A percentile compares a stretch with the other conserved stretches of the same genome.
Evolutionary conservation across 2,329 filamentous ascomycete species (phyloP).

Genomic region (Fusarium buxicola): DNA sequence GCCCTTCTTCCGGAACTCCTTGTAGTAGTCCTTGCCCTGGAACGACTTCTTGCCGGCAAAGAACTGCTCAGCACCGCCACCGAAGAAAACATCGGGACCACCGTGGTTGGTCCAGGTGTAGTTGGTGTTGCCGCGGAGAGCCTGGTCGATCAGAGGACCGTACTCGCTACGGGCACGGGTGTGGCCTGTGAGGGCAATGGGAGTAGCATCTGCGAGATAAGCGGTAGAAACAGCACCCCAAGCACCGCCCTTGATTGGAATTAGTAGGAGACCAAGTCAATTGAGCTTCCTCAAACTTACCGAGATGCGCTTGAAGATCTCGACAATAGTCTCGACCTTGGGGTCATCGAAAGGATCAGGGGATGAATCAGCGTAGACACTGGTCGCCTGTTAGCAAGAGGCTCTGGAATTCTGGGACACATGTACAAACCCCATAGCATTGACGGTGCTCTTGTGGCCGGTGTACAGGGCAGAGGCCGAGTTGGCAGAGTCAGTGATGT

Average conservation of each 20-base stretch:
- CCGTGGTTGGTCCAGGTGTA: constrained; percentile 82
- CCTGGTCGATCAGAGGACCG: constrained; percentile 79
- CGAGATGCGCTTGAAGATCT: constrained; percentile 78
- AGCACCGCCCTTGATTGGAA: constrained; percentile 56
- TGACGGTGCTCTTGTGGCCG: constrained; percentile 86
- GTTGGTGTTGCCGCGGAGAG: constrained; percentile 80
- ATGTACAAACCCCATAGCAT: constrained; percentile 73
- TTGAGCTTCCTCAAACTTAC: constrained; percentile 53
- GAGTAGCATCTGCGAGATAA: constrained; percentile 83
- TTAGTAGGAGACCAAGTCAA: constrained; percentile 19
- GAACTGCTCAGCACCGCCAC: constrained; percentile 86
- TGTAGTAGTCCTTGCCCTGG: constrained; percentile 81
- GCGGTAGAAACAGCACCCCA: constrained; percentile 83
- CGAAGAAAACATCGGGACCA: constrained; percentile 85
- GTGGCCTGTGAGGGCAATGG: constrained; percentile 79
- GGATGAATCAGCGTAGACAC: constrained; percentile 82
- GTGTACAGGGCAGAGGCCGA: constrained; percentile 84
- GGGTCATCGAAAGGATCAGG: constrained; percentile 81
- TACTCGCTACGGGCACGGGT: constrained; percentile 77
- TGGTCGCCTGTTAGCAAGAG: constrained; percentile 34
- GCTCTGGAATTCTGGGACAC: neutral
- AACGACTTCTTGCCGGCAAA: constrained; percentile 73
- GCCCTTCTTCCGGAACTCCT: constrained; percentile 76
- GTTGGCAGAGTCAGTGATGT: constrained; percentile 90
- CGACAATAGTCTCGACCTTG: constrained; percentile 86